Percentiles rank a stretch among this genome's conserved stretches.
phyloP scores from a whole-genome alignment of 768 basidiomycete genomes.

The Boletus bicolor region DNA sequence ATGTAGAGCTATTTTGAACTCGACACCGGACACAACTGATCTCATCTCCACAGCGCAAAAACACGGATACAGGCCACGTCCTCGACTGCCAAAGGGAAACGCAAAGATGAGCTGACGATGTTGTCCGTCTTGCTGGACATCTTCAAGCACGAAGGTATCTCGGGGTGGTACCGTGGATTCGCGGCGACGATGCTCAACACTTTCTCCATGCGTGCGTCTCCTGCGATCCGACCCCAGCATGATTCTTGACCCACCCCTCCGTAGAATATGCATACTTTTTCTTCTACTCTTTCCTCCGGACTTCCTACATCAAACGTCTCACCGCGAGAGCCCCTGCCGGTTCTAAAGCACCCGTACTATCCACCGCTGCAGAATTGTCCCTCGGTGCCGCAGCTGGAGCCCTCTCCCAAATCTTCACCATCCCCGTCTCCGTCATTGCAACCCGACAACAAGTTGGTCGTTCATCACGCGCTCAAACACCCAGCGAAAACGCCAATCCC shows the following conservation, averaged over 20 bases:
- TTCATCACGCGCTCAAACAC: constrained; percentile 11
- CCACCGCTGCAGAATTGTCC: constrained; percentile 75
- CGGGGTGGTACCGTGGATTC: constrained; percentile 88
- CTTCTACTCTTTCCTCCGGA: constrained; percentile 92
- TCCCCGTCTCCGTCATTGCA: constrained; percentile 96
- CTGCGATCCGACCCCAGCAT: neutral
- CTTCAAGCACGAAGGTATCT: constrained; percentile 74
- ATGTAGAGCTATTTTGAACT: constrained; percentile 29
- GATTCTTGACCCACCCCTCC: neutral
- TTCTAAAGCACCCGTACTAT: constrained; percentile 58
- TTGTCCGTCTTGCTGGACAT: constrained; percentile 64
- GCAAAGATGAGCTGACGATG: constrained; percentile 52
- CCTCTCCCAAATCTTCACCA: constrained; percentile 96
- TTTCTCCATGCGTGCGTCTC: constrained; percentile 81
- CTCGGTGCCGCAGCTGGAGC: constrained; percentile 92
- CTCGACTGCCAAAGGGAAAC: constrained; percentile 49
- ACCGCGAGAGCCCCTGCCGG: constrained; percentile 56
- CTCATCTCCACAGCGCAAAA: constrained; percentile 62
- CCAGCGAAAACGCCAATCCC: neutral
- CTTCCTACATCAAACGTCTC: constrained; percentile 73
- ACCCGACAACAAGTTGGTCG: constrained; percentile 92
- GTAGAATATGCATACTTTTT: constrained; percentile 99
- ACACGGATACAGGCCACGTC: constrained; percentile 89
- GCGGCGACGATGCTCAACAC: constrained; percentile 97
- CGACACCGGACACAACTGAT: neutral